phyloP scores from a whole-genome alignment of 2,329 filamentous ascomycete genomes.

The Aspergillus felis region DNA sequence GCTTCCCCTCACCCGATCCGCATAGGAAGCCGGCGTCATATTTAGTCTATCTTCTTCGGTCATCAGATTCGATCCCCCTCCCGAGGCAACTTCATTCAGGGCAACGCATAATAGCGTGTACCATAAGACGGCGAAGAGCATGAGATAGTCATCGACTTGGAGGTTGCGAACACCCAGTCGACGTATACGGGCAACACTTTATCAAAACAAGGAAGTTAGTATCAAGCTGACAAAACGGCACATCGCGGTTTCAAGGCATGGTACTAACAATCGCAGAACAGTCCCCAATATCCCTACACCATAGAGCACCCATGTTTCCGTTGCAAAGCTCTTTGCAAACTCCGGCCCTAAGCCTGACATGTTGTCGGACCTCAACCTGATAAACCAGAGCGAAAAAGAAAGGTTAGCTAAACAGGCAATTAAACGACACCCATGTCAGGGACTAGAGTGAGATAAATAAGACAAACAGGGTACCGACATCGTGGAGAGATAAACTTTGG shows the following conservation, averaged over 20 bases:
- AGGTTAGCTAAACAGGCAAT: not conserved
- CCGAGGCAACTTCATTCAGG: slow-evolving; percentile 52
- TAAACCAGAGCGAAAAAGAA: slow-evolving; percentile 3
- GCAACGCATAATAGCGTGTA: slow-evolving; percentile 54
- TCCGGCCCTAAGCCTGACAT: slow-evolving; percentile 28
- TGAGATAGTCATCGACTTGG: slow-evolving; percentile 55
- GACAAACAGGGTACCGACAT: slow-evolving; percentile 9
- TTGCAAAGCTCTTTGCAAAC: slow-evolving; percentile 27
- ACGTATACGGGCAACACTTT: slow-evolving; percentile 37
- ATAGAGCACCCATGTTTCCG: slow-evolving; percentile 42
- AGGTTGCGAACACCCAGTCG: slow-evolving; percentile 47
- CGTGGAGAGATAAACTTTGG: slow-evolving; percentile 1
- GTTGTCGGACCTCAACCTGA: slow-evolving; percentile 17
- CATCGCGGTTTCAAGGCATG: slow-evolving; percentile 11
- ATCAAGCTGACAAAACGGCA: not conserved
- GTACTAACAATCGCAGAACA: slow-evolving; percentile 38
- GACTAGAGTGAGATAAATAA: not conserved
- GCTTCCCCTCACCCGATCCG: slow-evolving; percentile 48
- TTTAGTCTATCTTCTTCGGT: slow-evolving; percentile 42
- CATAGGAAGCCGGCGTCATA: slow-evolving; percentile 46
- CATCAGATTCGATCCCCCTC: slow-evolving; percentile 59
- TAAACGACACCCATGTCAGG: slow-evolving; percentile 6
- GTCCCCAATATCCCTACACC: slow-evolving; percentile 36
- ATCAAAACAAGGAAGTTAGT: not conserved
- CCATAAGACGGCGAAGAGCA: slow-evolving; percentile 51